phyloP scores from a whole-genome alignment of 495 filamentous ascomycete species.

The Thozetella sp. region DNA sequence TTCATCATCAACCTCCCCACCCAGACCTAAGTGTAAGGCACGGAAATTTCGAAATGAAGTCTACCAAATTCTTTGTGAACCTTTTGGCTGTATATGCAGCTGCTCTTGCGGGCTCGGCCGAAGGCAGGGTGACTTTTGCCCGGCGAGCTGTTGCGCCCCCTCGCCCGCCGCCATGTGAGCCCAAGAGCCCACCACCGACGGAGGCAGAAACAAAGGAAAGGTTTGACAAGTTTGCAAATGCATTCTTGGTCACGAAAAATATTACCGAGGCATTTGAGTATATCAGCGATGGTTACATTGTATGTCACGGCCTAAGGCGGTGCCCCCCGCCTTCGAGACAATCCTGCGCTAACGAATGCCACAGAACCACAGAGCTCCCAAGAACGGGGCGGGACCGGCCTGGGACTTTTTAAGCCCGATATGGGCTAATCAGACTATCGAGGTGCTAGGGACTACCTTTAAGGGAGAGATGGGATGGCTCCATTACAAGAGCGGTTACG shows the following conservation, averaged over 20 bases:
- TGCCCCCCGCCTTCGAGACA: not conserved
- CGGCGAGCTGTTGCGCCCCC: too few species aligned
- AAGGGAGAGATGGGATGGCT: constrained; percentile 20
- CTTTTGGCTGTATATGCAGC: too few species aligned
- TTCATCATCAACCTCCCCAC: too few species aligned
- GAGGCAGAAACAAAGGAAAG: constrained; percentile 15
- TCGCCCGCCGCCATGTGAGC: constrained; percentile 5
- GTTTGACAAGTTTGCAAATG: constrained; percentile 23
- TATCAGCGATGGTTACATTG: constrained; percentile 21
- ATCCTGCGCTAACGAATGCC: too few species aligned
- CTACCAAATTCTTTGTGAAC: too few species aligned
- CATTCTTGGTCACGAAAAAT: constrained; percentile 26
- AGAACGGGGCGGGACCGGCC: constrained; percentile 24
- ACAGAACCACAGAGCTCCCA: constrained; percentile 26
- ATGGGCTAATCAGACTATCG: constrained; percentile 16
- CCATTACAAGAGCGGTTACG: constrained; percentile 17
- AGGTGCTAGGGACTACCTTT: constrained; percentile 14
- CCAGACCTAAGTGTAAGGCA: too few species aligned
- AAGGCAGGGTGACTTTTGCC: too few species aligned
- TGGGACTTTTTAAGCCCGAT: constrained; percentile 21
- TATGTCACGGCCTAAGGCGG: constrained; percentile 9
- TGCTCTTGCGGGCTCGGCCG: too few species aligned
- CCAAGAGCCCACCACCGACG: constrained; percentile 9
- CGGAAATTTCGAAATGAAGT: too few species aligned
- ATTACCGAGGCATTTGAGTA: constrained; percentile 28